Base-by-base conservation (phyloP, 2,329 filamentous ascomycete genomes). In the Dothideomycetes sp. region DNA sequence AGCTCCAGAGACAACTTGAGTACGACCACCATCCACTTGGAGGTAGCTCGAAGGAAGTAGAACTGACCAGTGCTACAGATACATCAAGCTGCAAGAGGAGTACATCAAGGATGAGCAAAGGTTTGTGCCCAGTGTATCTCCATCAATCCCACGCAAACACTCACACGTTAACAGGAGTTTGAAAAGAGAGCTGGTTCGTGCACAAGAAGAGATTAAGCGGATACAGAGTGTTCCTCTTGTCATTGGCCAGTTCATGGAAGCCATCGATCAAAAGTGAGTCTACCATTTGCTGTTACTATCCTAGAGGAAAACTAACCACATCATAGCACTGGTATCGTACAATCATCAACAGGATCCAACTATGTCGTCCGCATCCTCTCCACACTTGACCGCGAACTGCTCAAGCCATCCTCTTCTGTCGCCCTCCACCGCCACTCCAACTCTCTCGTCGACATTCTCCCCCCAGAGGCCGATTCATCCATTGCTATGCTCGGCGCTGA, bases 101-200 rank as follows among this genome's bases (percentile, higher is more conserved):
- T 98, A 98, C 66, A 98, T 98, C 78, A 98, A 98, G 70, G 91
- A 98, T 77, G 91, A 98, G 72, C 91, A 98, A 69, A 81, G 39
- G 31, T 41, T 30, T 24, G 30, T n/a, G 5, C 7, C 5, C 8
- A 12, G 5, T 12, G 14, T 16, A 7, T 16, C 10, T n/a, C 30
- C 7, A n/a, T 32, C 15, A 5, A 5, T n/a, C 30, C 5, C n/a
- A 12, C 5, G 11, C 30, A 8, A 8, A n/a, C 14, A 32, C 30
- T 32, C 11, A 32, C 30, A 5, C 15, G n/a, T 27, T 32, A 8
- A 8, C 30, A 32, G 85, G 69, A 95, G 87, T 66, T 66, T 98
- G 62, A 98, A 98, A 73, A 79, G 91, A 53, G 91, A 98, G 71
- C 76, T 98, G 37, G 89, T 98, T 40, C 80, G 91, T 52, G 91